A percentile compares a stretch with the other conserved stretches of the same genome.
These are phyloP conservation scores for Rhodotorula sp. DNA, from an alignment of 1,284 basidiomycete species.

Conservation along the genomic window DNA sequence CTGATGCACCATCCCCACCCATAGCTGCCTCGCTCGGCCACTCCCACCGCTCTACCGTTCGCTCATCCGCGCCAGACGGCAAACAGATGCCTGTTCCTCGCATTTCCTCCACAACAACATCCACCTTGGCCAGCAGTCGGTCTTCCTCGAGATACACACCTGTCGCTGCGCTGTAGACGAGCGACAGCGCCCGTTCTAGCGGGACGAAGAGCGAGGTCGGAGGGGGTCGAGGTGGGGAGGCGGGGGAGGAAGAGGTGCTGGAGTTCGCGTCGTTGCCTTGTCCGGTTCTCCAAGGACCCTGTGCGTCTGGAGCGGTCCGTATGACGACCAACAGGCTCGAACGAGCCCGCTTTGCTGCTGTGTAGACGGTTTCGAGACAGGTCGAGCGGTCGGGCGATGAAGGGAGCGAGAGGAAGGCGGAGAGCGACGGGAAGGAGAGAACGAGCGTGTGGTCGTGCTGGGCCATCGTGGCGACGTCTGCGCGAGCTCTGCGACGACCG, in stretches of 20 bases:
- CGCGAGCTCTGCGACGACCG: too few species aligned
- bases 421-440: slow-evolving; percentile 18
- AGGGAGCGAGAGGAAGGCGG: background rate
- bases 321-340: slow-evolving; percentile 1
- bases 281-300: slow-evolving; percentile 1
- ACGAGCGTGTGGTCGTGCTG: background rate
- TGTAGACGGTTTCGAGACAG: background rate
- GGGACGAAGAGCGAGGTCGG: slow-evolving; percentile 13
- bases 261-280: background rate
- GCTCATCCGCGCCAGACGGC: background rate
- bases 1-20: background rate
- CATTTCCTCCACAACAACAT: slow-evolving; percentile 32
- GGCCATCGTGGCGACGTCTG: background rate
- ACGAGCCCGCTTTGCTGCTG: background rate
- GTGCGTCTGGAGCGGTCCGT: background rate
- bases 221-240: background rate
- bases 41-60: background rate
- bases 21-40: background rate
- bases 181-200: slow-evolving; percentile 25
- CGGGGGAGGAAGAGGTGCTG: slow-evolving; percentile 1
- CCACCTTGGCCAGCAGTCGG: slow-evolving; percentile 5
- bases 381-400: slow-evolving; percentile 1
- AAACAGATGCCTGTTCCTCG: slow-evolving; percentile 16
- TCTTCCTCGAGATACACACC: slow-evolving; percentile 1
- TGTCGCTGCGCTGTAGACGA: slow-evolving; percentile 21